These are phyloP conservation scores for Rhizopus sp. DNA, from an alignment of 371 early-diverging fungal species.

Conservation along the genomic window DNA sequence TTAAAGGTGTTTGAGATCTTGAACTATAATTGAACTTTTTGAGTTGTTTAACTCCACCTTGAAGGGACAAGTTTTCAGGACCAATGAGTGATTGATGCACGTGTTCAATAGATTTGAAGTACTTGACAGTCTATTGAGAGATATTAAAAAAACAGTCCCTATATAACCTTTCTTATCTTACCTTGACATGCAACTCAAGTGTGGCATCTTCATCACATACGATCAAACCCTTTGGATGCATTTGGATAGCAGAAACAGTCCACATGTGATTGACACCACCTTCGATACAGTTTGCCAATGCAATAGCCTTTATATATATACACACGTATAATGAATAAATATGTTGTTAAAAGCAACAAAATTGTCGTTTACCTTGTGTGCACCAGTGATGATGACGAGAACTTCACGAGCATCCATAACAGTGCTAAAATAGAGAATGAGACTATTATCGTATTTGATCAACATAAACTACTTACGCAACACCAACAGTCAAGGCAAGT, in stretches of 20 bases:
- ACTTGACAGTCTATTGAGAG: slow-evolving; percentile 70
- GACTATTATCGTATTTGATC: slow-evolving; percentile 5
- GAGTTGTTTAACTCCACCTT: slow-evolving; percentile 53
- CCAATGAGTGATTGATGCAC: slow-evolving; percentile 84
- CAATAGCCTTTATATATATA: too few relatives aligned
- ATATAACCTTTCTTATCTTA: slow-evolving; percentile 9
- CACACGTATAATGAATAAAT: slow-evolving; percentile 2
- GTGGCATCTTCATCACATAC: slow-evolving; percentile 92
- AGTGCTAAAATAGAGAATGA: slow-evolving; percentile 50
- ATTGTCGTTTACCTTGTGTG: slow-evolving; percentile 65
- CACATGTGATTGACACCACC: slow-evolving; percentile 87
- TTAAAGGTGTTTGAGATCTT: slow-evolving; percentile 30
- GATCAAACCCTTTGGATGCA: slow-evolving; percentile 80
- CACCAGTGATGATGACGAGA: slow-evolving; percentile 84
- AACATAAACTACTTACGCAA: slow-evolving; percentile 53
- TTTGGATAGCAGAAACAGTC: slow-evolving; percentile 86
- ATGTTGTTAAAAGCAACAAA: slow-evolving; percentile 23
- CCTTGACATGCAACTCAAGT: slow-evolving; percentile 82
- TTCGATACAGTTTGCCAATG: slow-evolving; percentile 83
- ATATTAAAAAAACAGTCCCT: not conserved
- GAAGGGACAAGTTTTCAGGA: slow-evolving; percentile 76
- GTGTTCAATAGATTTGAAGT: slow-evolving; percentile 90
- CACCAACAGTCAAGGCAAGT: slow-evolving; percentile 85
- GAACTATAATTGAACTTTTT: slow-evolving; percentile 15
- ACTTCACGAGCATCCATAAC: slow-evolving; percentile 89